Evolutionary conservation across 208 protist genomes (phyloP).

Genomic region (Crithidia sp.): DNA sequence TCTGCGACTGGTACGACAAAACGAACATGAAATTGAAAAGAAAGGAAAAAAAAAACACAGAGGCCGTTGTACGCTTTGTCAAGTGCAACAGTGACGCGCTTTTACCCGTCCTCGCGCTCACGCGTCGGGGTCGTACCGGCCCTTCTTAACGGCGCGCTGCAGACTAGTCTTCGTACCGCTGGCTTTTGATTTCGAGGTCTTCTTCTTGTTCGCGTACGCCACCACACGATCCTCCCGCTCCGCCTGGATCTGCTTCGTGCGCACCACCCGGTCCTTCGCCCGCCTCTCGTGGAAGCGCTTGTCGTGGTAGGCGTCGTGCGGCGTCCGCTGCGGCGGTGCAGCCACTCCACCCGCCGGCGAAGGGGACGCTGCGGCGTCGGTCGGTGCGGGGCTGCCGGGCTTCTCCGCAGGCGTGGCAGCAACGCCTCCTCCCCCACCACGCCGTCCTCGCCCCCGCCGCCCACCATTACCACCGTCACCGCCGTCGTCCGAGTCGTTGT

Average conservation of each 20-base stretch:
- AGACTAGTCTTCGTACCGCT: conserved; percentile 24
- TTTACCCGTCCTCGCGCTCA: conserved; percentile 5
- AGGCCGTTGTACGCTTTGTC: neutral
- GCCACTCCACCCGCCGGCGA: neutral
- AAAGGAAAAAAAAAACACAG: neutral
- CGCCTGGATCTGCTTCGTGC: conserved; percentile 53
- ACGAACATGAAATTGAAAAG: neutral
- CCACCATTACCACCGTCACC: neutral
- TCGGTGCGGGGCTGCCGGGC: neutral
- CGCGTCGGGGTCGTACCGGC: conserved; percentile 15
- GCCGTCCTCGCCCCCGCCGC: too few relatives aligned
- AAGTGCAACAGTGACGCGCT: neutral
- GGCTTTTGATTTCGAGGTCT: conserved; percentile 42
- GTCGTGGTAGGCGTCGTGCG: conserved; percentile 74
- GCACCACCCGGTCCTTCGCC: conserved; percentile 46
- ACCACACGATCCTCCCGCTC: conserved; percentile 29
- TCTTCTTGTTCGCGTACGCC: conserved; percentile 77
- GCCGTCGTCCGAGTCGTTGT: conserved; percentile 29
- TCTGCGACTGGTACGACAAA: too few relatives aligned
- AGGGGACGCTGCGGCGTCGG: neutral
- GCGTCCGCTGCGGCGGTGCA: conserved; percentile 8
- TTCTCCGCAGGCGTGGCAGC: neutral
- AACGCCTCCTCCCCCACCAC: too few relatives aligned
- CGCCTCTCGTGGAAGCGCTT: conserved; percentile 73
- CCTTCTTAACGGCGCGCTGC: conserved; percentile 26